Evolutionary conservation across 2,329 filamentous ascomycete genomes (phyloP), one percentile per base, ranked within the genome.

Genomic region (Scorias spongiosa): DNA sequence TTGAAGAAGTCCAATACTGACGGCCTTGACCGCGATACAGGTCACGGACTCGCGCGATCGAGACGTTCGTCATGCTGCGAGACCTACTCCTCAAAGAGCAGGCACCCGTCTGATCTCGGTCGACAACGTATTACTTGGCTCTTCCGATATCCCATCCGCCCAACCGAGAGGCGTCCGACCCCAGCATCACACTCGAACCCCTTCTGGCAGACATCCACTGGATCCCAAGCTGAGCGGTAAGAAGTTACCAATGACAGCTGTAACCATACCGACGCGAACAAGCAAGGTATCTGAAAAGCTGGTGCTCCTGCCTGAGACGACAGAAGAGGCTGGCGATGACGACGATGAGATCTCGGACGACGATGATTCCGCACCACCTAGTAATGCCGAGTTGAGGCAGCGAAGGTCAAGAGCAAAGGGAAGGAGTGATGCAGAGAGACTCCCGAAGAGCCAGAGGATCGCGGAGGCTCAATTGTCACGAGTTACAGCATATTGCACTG

Each of bases 211-310:
- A 54, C 63, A 71, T 70, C 70, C 70, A 9, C 60, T 72, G 43
- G 68, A 76, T 39, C 68, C 71, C 9, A 72, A 70, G 48, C 66
- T 76, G 37, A 69, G 71, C 38, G 72, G 75, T 10, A 69, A 74
- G 66, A 61, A 76, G 10, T 66, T 71, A 1, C 71, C 72, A 42
- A 68, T 73, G 44, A 47, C 46, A 15, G 42, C 46, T 39, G 32
- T 53, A 11, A 71, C 76, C 50, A 70, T 95, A 51, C 91, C 89
- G 0, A 81, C 85, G 5, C 76, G 91, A 43, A 93, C 87, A 32
- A 93, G 86, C 26, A 95, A 96, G 63, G 81, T 93, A 50, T 94
- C 85, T 62, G 86, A 96, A 67, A 96, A 96, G 65, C 71, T 98
- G n/a, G 91, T 98, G 0, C 70, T 96, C 30, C 72, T 98, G 11